phyloP scores from a whole-genome alignment of 2,329 filamentous ascomycete species.

The Microdochium paspali region DNA sequence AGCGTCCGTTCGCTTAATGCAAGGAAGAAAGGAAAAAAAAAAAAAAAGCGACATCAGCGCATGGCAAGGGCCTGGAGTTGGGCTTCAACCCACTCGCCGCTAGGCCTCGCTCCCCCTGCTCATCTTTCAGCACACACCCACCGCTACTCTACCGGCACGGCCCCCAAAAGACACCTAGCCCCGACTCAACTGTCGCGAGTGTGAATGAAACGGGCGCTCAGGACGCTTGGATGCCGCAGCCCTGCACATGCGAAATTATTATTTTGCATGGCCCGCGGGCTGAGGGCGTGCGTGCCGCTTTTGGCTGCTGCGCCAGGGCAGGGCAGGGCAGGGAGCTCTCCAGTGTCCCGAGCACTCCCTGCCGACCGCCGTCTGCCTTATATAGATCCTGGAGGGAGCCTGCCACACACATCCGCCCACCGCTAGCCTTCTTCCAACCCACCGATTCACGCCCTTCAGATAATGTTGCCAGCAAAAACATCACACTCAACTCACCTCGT shows the following conservation, averaged over 20 bases:
- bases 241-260: constrained; percentile 1
- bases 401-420: background rate
- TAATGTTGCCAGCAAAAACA: constrained; percentile 1
- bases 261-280: background rate
- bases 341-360: background rate
- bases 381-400: background rate
- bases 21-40: background rate
- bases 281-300: background rate
- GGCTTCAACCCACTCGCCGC: background rate
- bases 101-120: background rate
- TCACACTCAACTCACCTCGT: background rate
- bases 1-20: background rate
- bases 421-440: background rate
- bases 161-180: background rate
- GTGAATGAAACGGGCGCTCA: background rate
- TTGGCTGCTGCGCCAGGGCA: background rate
- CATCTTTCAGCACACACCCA: background rate
- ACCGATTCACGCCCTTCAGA: background rate
- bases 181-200: too few species aligned
- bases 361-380: background rate
- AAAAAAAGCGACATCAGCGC: too few species aligned
- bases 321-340: background rate
- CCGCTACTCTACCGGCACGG: background rate
- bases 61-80: background rate
- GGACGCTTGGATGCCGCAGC: background rate